Percentiles rank a stretch among this genome's conserved stretches.
Conservation (phyloP, 23 red algal genomes). For the Chondrus crispus region DNA sequence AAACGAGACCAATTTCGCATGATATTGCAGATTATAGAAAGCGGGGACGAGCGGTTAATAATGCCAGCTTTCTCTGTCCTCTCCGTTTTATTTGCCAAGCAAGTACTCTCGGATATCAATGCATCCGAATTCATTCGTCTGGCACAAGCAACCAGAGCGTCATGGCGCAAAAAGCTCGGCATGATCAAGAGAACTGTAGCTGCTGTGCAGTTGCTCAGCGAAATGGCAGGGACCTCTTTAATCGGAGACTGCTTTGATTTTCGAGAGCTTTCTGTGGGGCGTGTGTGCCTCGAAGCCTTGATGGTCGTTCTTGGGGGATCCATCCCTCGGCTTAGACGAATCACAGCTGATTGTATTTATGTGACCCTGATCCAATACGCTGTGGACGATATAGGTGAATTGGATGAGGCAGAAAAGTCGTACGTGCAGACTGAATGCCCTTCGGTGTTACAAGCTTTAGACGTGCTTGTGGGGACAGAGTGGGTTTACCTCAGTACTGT, state of each 20-base stretch:
- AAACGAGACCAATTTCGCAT: neutral
- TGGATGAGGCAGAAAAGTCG: neutral
- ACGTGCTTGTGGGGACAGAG: slow-evolving; percentile 15
- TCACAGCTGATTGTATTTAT: slow-evolving; percentile 49
- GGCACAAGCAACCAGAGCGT: slow-evolving; percentile 1
- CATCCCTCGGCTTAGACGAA: slow-evolving; percentile 44
- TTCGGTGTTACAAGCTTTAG: slow-evolving; percentile 15
- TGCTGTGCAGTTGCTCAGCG: slow-evolving; percentile 5
- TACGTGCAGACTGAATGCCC: neutral
- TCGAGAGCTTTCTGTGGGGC: slow-evolving; percentile 1
- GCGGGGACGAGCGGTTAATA: neutral
- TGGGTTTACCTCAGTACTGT: slow-evolving; percentile 27
- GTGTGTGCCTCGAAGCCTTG: slow-evolving; percentile 46
- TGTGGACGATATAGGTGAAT: neutral
- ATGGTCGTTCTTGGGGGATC: slow-evolving; percentile 38
- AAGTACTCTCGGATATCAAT: slow-evolving; percentile 7
- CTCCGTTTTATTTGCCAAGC: neutral
- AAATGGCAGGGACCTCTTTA: slow-evolving; percentile 11
- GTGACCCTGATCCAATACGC: slow-evolving; percentile 16
- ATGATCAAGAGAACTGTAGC: slow-evolving; percentile 42
- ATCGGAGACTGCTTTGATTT: slow-evolving; percentile 10
- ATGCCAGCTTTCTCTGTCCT: slow-evolving; percentile 38
- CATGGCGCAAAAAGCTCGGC: slow-evolving; percentile 26
- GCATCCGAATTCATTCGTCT: neutral
- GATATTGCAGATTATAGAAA: neutral